Percentiles rank a stretch among this genome's conserved stretches.
These are phyloP conservation scores for Fusarium sp. DNA, from an alignment of 2,329 filamentous ascomycete species.

Conservation along the genomic window DNA sequence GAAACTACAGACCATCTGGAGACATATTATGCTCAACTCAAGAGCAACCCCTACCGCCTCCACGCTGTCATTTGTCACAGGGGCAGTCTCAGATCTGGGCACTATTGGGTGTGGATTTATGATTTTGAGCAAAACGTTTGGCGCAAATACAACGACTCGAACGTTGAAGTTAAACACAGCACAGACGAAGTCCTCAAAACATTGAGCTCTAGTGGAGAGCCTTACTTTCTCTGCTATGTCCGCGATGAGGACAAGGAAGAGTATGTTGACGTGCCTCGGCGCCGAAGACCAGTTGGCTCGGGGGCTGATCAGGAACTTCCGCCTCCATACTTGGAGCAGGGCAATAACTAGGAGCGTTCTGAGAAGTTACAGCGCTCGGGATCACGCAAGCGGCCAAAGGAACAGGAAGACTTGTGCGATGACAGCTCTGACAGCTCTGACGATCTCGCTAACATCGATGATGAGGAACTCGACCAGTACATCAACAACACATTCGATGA, in stretches of 20 bases:
- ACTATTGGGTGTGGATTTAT: slow-evolving; percentile 97
- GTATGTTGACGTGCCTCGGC: slow-evolving; percentile 60
- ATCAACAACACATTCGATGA: not conserved
- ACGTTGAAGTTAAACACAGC: slow-evolving; percentile 76
- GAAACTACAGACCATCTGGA: slow-evolving; percentile 45
- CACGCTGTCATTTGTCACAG: slow-evolving; percentile 95
- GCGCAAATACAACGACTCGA: slow-evolving; percentile 94
- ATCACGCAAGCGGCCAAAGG: not conserved
- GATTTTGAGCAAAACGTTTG: slow-evolving; percentile 86
- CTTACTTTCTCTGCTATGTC: slow-evolving; percentile 88
- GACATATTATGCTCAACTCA: slow-evolving; percentile 60
- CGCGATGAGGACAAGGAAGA: slow-evolving; percentile 71
- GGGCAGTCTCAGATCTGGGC: slow-evolving; percentile 77
- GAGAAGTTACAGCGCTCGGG: not conserved
- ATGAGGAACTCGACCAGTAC: not conserved
- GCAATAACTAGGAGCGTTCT: slow-evolving; percentile 35
- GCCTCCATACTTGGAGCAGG: slow-evolving; percentile 29
- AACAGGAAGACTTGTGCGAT: not conserved
- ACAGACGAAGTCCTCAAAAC: slow-evolving; percentile 75
- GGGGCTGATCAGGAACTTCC: slow-evolving; percentile 17
- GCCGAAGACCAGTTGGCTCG: slow-evolving; percentile 40
- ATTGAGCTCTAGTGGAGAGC: slow-evolving; percentile 76
- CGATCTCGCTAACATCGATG: not conserved
- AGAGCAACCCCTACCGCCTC: slow-evolving; percentile 78
- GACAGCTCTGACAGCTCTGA: not conserved